Evolutionary conservation across 352 stramenopile genomes (phyloP), one percentile per base, ranked within the genome.

Genomic region (Phytophthora chlamydospora): DNA sequence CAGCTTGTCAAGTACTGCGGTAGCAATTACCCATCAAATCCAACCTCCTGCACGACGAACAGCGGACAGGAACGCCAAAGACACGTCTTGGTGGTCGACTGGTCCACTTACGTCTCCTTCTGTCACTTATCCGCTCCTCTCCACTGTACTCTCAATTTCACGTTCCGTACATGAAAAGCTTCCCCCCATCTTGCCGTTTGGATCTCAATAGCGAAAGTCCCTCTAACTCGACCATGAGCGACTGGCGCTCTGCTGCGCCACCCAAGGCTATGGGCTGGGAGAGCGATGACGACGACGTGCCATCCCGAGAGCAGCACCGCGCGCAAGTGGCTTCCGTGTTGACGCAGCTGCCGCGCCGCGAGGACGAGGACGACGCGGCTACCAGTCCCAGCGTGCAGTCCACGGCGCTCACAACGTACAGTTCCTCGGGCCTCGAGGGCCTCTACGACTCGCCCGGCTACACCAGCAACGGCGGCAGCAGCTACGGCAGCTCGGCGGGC

Each of bases 391-490:
- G 64, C 17, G 64, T 74, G 12, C 59, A 73, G 47, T 80, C 75
- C 38, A 82, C 70, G 39, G 73, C 75, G 14, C 61, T 85, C 4
- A 82, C 75, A 0, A 78, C 74, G 33, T 83, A 80, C 68, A 75
- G 66, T 21, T 74, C 75, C 1, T 68, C 62, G 1, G 78, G 71
- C 0, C 68, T 85, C 31, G 74, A 85, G n/a, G 70, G 71, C 14
- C 62, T 88, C 14, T 90, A 85, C 58, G 78, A 88, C 60, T 85
- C 79, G 7, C 59, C 75, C 21, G 56, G 49, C 12, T 71, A 68
- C 51, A 68, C 59, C 0, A 74, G 64, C 42, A 74, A 72, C 19
- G 60, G 51, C 9, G 44, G 66, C 13, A 77, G 69, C 48, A 72
- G 48, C 39, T 74, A 77, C 39, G 58, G 55, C 29, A 77, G 64